Evolutionary conservation across 1,139 yeast genomes (phyloP).

Genomic region (Pichia sp.): DNA sequence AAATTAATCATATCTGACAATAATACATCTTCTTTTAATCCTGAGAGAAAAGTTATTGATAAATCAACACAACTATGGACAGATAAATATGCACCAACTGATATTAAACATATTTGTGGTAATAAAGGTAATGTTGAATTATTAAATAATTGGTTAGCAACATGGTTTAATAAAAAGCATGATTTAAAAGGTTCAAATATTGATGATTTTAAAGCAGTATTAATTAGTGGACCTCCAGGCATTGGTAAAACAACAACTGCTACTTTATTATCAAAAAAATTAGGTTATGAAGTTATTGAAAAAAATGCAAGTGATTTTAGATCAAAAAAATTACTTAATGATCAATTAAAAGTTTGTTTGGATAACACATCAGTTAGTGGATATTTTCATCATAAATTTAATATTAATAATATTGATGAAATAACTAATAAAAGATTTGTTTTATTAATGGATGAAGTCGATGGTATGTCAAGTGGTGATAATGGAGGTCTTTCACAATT

Average conservation of each 20-base stretch:
- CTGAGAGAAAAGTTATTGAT: slow-evolving; percentile 28
- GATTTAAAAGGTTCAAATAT: slow-evolving; percentile 34
- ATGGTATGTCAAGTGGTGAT: slow-evolving; percentile 99
- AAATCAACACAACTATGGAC: slow-evolving; percentile 75
- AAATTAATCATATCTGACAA: too few relatives aligned
- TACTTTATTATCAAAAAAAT: slow-evolving; percentile 58
- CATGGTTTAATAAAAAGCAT: slow-evolving; percentile 63
- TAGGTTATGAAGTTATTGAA: slow-evolving; percentile 69
- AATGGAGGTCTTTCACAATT: slow-evolving; percentile 97
- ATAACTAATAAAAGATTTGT: slow-evolving; percentile 49
- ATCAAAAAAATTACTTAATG: slow-evolving; percentile 68
- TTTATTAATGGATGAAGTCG: slow-evolving; percentile 97
- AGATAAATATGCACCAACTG: slow-evolving; percentile 81
- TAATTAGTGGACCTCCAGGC: slow-evolving; percentile 84
- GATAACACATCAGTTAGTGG: slow-evolving; percentile 83
- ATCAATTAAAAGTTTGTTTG: slow-evolving; percentile 62
- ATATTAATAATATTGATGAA: slow-evolving; percentile 3
- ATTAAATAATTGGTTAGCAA: slow-evolving; percentile 65
- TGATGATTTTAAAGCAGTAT: slow-evolving; percentile 64
- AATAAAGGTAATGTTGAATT: slow-evolving; percentile 70
- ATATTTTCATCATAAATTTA: slow-evolving; percentile 42
- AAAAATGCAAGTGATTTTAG: slow-evolving; percentile 87
- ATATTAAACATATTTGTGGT: slow-evolving; percentile 77
- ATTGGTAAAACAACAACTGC: slow-evolving; percentile 82
- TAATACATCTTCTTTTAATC: neutral